A percentile compares a stretch with the other conserved stretches of the same genome.
Evolutionary conservation across 176 grass and related monocot genomes (phyloP).

Genomic region (Oryza glaberrima): DNA sequence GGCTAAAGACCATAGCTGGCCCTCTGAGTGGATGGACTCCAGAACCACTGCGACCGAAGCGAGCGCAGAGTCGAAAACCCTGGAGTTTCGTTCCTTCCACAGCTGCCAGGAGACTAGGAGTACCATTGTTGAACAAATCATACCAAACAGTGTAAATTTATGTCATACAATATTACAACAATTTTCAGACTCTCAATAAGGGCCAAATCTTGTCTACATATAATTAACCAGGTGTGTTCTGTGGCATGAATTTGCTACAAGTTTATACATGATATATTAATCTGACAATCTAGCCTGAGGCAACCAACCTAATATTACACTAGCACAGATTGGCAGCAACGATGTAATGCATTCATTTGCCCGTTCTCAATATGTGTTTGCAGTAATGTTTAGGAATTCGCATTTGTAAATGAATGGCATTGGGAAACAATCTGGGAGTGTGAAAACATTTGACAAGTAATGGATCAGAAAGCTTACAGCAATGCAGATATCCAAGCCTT

Average conservation of each 20-base stretch:
- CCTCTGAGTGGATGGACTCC: too few relatives aligned
- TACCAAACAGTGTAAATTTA: background rate
- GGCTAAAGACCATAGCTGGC: too few relatives aligned
- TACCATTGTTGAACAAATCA: conserved; percentile 2
- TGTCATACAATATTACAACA: background rate
- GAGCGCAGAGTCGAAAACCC: background rate
- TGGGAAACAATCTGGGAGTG: background rate
- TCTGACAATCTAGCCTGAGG: conserved; percentile 3
- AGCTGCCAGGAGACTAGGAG: too few relatives aligned
- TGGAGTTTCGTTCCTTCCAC: too few relatives aligned
- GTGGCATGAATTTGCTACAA: conserved; percentile 13
- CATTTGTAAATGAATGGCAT: background rate
- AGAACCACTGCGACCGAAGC: too few relatives aligned
- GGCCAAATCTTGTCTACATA: background rate
- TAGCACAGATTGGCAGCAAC: conserved; percentile 1
- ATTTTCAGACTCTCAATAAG: conserved; percentile 21
- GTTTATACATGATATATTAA: conserved; percentile 18
- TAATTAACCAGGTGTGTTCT: conserved; percentile 6
- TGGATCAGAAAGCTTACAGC: conserved; percentile 70
- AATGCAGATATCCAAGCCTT: conserved; percentile 96
- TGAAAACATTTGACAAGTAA: conserved; percentile 18
- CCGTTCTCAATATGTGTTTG: background rate
- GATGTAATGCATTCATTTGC: conserved; percentile 20
- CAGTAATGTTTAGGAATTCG: background rate
- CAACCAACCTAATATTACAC: conserved; percentile 24